Base-by-base conservation (phyloP, 306 rosid genomes). In the Psophocarpus tetragonolobus region DNA sequence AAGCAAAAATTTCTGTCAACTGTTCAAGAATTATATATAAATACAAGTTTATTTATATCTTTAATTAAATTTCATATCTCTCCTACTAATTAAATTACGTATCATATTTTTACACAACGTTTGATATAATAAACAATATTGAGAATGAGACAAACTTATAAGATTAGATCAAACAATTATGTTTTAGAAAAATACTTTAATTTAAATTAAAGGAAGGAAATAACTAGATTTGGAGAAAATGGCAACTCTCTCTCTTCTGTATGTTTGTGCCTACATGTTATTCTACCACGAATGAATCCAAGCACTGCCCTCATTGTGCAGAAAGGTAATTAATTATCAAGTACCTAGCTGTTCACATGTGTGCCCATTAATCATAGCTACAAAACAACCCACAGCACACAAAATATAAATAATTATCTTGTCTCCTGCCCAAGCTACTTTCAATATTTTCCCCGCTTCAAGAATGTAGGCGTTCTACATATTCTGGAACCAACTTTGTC, bases 291-390 rank as follows among this genome's bases (percentile, higher is more conserved):
- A 72, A 21, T 36, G 75, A 71, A 61, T 79, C 79, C 75, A 84
- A 73, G 42, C 73, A 76, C 67, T 84, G 82, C 85, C 85, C 74
- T 47, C 64, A 77, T 74, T 74, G 78, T 33, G 42, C 69, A 82
- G 80, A 82, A 84, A 87, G 65, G 48, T 57, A 74, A 70, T 67
- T 67, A 67, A 67, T 67, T 39, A 77, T 75, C 60, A 60, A 68
- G 79, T 71, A 87, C 87, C 84, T 76, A 86, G 76, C 82, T 66
- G 79, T 85, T 89, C 96, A 91, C 93, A 86, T 87, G 96, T 81
- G 80, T 82, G 81, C 81, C 58, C 67, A 54, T 75, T 79, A 87
- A 85, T 89, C 85, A 87, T 87, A 81, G 73, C 87, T 78, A 82
- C 85, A 72, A 79, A 82, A 82, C 90, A 87, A 87, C 80, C 44